A percentile compares a stretch with the other conserved stretches of the same genome.
phyloP scores from a whole-genome alignment of 306 rosid genomes.

The Vigna trinervia region DNA sequence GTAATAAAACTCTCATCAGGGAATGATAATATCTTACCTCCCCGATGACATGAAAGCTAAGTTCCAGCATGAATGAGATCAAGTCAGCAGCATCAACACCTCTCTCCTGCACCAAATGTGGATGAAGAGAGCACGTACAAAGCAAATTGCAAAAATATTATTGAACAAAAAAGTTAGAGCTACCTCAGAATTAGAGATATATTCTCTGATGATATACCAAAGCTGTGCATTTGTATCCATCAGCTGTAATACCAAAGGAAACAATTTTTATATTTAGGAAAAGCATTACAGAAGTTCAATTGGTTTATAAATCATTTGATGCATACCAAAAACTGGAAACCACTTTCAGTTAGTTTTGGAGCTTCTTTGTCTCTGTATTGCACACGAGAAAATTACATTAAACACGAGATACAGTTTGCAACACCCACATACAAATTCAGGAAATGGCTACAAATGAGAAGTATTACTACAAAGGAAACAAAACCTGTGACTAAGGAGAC shows the following conservation, averaged over 20 bases:
- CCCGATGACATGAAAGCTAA: conserved; percentile 96
- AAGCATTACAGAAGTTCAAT: conserved; percentile 46
- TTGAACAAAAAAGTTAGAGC: conserved; percentile 5
- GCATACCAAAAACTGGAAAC: conserved; percentile 98
- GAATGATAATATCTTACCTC: conserved; percentile 62
- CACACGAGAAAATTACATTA: conserved; percentile 35
- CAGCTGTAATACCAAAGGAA: conserved; percentile 64
- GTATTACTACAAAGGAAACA: conserved; percentile 34
- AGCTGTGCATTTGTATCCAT: conserved; percentile 98
- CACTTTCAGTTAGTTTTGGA: conserved; percentile 91
- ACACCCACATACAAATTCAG: conserved; percentile 15
- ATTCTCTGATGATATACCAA: conserved; percentile 97
- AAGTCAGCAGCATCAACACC: conserved; percentile 88
- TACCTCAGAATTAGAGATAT: conserved; percentile 96
- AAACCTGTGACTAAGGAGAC: conserved; percentile 86
- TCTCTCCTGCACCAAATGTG: conserved; percentile 70
- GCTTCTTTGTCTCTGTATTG: conserved; percentile 81
- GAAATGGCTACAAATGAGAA: conserved; percentile 36
- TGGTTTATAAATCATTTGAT: conserved; percentile 44
- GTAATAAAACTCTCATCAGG: conserved; percentile 27
- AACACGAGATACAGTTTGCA: conserved; percentile 33
- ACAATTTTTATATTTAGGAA: conserved; percentile 46
- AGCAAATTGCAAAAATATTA: conserved; percentile 29
- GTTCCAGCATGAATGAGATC: conserved; percentile 92
- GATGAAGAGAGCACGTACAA: conserved; percentile 31